These are phyloP conservation scores for Kwoniella sp. DNA, from an alignment of 768 basidiomycete genomes.

Conservation along the genomic window DNA sequence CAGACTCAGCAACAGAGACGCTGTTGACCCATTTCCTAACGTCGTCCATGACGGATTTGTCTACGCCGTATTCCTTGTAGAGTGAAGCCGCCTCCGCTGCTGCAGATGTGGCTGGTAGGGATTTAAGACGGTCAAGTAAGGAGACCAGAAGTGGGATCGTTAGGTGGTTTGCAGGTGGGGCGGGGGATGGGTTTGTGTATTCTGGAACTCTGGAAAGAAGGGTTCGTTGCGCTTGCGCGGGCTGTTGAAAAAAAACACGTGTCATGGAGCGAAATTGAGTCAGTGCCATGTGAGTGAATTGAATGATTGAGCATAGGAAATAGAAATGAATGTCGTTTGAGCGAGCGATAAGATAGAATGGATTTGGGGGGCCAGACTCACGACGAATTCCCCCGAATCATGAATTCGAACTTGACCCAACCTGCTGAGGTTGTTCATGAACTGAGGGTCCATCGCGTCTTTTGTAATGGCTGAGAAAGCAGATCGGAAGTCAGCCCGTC, in stretches of 20 bases:
- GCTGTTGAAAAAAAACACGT: too few relatives aligned
- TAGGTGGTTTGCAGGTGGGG: conserved; percentile 37
- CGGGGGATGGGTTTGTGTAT: conserved; percentile 23
- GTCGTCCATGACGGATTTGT: conserved; percentile 31
- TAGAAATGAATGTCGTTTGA: too few relatives aligned
- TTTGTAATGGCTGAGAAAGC: conserved; percentile 32
- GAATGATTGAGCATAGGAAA: too few relatives aligned
- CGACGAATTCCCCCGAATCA: conserved; percentile 45
- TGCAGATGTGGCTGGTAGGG: conserved; percentile 18
- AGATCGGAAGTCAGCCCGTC: neutral
- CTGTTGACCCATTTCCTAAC: conserved; percentile 52
- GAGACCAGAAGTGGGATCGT: conserved; percentile 47
- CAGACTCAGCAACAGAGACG: conserved; percentile 46
- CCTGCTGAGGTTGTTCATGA: conserved; percentile 48
- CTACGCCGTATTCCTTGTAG: conserved; percentile 46
- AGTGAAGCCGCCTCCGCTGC: conserved; percentile 24
- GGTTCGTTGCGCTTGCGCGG: conserved; percentile 50
- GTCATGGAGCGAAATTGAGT: too few relatives aligned
- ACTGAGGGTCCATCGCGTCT: conserved; percentile 54
- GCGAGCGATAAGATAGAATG: neutral
- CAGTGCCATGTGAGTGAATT: too few relatives aligned
- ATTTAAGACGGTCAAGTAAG: conserved; percentile 49
- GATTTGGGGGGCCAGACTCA: too few relatives aligned
- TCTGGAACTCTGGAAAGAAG: conserved; percentile 36
- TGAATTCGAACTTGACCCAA: conserved; percentile 51